These are phyloP conservation scores for Microdochium trichocladiopsis DNA, from an alignment of 2,329 filamentous ascomycete genomes.

Conservation along the genomic window DNA sequence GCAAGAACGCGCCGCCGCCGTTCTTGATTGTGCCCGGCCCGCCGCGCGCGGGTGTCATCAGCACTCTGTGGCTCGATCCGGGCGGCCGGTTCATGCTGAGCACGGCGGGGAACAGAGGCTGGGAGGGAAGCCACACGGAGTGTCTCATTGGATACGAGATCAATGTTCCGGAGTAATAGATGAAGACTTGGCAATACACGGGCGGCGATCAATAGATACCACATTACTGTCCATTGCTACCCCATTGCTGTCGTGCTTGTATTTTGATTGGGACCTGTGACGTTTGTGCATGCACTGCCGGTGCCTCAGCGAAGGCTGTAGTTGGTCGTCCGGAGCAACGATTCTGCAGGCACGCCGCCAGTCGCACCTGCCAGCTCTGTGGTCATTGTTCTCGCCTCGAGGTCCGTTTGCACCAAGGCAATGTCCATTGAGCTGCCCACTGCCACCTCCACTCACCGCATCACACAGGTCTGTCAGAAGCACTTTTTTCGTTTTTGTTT, in stretches of 20 bases:
- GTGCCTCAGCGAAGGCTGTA: not conserved
- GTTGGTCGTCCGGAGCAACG: not conserved
- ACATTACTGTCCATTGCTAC: not conserved
- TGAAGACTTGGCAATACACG: too few species aligned
- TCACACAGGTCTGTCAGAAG: too few species aligned
- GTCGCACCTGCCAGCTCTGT: too few species aligned
- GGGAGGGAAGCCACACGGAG: constrained; percentile 88
- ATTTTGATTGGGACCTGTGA: not conserved
- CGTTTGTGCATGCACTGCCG: not conserved
- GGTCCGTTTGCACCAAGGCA: not conserved
- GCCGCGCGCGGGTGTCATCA: constrained; percentile 76
- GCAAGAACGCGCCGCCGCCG: constrained; percentile 74
- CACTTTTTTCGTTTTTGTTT: not conserved
- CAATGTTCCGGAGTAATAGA: constrained; percentile 24
- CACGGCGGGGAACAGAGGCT: constrained; percentile 84
- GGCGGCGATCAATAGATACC: not conserved
- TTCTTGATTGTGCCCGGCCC: constrained; percentile 95
- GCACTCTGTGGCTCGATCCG: constrained; percentile 78
- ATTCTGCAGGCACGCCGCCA: not conserved
- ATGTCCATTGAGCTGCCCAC: too few species aligned
- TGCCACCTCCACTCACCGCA: too few species aligned
- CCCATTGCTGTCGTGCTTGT: not conserved
- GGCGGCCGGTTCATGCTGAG: constrained; percentile 88
- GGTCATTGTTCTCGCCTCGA: too few species aligned
- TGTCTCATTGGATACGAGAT: constrained; percentile 95